These are phyloP conservation scores for Colletotrichum gigasporum DNA, from an alignment of 2,329 filamentous ascomycete genomes.

Conservation along the genomic window DNA sequence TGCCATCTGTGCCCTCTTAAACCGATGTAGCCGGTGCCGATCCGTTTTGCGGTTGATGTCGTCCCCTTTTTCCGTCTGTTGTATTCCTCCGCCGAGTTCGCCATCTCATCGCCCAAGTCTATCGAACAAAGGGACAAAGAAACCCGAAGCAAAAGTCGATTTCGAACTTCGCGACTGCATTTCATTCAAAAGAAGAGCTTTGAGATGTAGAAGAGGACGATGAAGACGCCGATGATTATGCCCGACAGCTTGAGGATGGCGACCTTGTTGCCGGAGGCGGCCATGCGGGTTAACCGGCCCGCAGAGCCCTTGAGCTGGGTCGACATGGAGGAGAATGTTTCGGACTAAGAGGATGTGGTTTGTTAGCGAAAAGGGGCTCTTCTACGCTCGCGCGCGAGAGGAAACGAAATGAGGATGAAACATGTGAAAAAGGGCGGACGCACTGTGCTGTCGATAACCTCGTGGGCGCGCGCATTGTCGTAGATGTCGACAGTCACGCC, in stretches of 20 bases:
- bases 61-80: too few species aligned
- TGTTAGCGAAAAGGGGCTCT: background rate
- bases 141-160: background rate
- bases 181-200: conserved; percentile 72
- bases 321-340: conserved; percentile 90
- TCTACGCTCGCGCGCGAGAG: too few species aligned
- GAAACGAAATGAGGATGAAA: background rate
- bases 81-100: too few species aligned
- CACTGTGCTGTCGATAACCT: conserved; percentile 88
- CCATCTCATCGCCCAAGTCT: background rate
- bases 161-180: background rate
- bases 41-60: too few species aligned
- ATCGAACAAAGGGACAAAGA: background rate
- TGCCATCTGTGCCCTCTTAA: background rate
- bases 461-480: conserved; percentile 90
- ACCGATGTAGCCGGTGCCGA: background rate
- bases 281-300: conserved; percentile 86
- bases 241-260: conserved; percentile 90
- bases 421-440: conserved; percentile 39
- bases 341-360: conserved; percentile 63
- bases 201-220: conserved; percentile 80
- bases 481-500: conserved; percentile 98
- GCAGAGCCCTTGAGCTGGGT: conserved; percentile 87
- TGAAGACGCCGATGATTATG: conserved; percentile 77
- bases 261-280: conserved; percentile 87